phyloP scores from a whole-genome alignment of 163 green algal genomes.

The Trebouxia gelatinosa region DNA sequence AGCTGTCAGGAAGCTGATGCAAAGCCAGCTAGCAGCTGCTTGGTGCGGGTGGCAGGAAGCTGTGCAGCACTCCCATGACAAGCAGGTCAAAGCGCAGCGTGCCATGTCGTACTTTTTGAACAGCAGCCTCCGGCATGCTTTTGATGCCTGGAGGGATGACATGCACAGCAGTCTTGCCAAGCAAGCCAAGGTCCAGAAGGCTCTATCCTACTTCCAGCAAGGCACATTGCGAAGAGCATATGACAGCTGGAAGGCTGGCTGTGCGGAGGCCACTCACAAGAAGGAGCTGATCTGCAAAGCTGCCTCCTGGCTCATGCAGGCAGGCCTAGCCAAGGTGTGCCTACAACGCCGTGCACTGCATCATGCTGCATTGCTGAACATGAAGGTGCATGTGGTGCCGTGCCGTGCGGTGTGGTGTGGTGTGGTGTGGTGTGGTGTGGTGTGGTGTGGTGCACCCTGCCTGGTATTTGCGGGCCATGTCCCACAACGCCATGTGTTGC shows the following conservation, averaged over 20 bases:
- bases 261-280: neutral
- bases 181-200: neutral
- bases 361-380: neutral
- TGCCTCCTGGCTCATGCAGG: slow-evolving; percentile 6
- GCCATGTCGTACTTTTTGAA: neutral
- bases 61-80: neutral
- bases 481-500: neutral
- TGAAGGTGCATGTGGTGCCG: neutral
- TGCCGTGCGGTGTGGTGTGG: neutral
- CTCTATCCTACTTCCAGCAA: slow-evolving; percentile 9
- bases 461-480: neutral
- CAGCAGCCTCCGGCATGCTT: neutral
- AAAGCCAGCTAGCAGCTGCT: slow-evolving; percentile 8
- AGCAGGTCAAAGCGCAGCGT: slow-evolving; percentile 8
- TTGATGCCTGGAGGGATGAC: slow-evolving; percentile 6
- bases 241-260: slow-evolving; percentile 1
- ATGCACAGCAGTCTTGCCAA: neutral
- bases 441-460: neutral
- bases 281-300: slow-evolving; percentile 7
- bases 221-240: neutral
- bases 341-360: neutral
- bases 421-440: neutral
- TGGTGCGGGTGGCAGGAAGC: slow-evolving; percentile 10
- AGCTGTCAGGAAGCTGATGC: neutral
- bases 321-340: slow-evolving; percentile 12